Base-by-base conservation (phyloP, 371 early-diverging fungal genomes). In the Dichotomocladium elegans region DNA sequence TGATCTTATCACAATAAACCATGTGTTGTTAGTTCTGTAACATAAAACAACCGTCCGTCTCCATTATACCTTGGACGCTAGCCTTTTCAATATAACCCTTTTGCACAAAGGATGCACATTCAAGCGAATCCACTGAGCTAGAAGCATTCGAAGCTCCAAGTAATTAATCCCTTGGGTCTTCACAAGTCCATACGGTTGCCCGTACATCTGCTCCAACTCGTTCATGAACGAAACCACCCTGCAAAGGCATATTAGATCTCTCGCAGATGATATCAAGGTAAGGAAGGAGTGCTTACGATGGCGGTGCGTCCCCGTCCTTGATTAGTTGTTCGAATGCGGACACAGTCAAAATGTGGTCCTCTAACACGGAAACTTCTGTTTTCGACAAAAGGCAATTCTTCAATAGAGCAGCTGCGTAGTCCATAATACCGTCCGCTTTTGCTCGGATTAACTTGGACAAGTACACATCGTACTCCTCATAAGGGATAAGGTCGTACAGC, bases 101-200 rank as follows among this genome's bases (percentile, higher is more conserved):
- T 74, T 85, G 7, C 89, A 86, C 26, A 88, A 74, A 1, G 93
- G 89, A 57, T 89, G 88, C 47, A 91, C 81, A 55, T 81, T 92
- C 26, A 93, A 63, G n/a, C 90, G 83, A 3, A 92, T 79, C 98
- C 98, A 97, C 57, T 95, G 94, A 3, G 81, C 77, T 65, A 92
- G 87, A 24, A 87, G 57, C 47, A 83, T 74, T 0, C 80, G 79
- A 14, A 89, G 67, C 57, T 87, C 84, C 46, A 91, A 76, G 40
- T 87, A 64, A 53, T 88, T 55, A 41, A 77, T 56, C 19, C 50
- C 37, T 14, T 66, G 63, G 51, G 55, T 41, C 15, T 75, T 74
- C 27, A 70, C 61, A 11, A 60, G 53, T 3, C 17, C 29, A 15
- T 77, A 75, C 31, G 72, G 66, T 41, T 63, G 54, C 31, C 60